Evolutionary conservation across 208 protist species (phyloP).

Genomic region (Crithidia fasciculata): DNA sequence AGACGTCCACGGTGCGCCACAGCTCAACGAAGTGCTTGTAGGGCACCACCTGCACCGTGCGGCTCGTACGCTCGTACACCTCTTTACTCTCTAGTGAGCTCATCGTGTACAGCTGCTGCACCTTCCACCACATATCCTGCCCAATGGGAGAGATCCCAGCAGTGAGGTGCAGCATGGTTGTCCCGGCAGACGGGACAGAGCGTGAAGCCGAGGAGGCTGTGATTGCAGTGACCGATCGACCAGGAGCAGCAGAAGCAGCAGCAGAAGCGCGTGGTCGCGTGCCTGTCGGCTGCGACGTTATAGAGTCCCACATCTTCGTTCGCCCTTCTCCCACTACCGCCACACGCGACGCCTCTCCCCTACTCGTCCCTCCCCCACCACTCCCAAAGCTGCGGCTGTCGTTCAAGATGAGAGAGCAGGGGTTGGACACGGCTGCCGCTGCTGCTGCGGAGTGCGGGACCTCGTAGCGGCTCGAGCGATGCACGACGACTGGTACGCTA

Average conservation of each 20-base stretch:
- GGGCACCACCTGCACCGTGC: conserved; percentile 33
- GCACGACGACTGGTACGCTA: conserved; percentile 43
- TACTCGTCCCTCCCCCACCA: background rate
- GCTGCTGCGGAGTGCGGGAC: conserved; percentile 32
- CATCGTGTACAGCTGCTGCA: conserved; percentile 37
- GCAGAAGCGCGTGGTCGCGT: background rate
- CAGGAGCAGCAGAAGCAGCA: too few species aligned
- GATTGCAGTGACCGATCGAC: too few species aligned
- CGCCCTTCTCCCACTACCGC: background rate
- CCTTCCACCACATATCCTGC: conserved; percentile 46
- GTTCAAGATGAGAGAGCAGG: conserved; percentile 13
- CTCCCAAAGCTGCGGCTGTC: conserved; percentile 5
- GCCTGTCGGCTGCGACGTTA: background rate
- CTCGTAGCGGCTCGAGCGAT: conserved; percentile 36
- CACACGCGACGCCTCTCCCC: background rate
- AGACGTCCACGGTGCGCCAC: conserved; percentile 68
- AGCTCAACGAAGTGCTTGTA: conserved; percentile 59
- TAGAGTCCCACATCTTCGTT: background rate
- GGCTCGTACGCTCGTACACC: conserved; percentile 25
- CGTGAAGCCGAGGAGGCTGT: background rate
- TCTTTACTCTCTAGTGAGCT: conserved; percentile 31
- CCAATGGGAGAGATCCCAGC: conserved; percentile 9
- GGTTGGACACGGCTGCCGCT: conserved; percentile 15
- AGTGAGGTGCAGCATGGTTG: background rate
- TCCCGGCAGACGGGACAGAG: background rate